Evolutionary conservation across 768 basidiomycete species (phyloP).

Genomic region (Leccinum uliginosum): DNA sequence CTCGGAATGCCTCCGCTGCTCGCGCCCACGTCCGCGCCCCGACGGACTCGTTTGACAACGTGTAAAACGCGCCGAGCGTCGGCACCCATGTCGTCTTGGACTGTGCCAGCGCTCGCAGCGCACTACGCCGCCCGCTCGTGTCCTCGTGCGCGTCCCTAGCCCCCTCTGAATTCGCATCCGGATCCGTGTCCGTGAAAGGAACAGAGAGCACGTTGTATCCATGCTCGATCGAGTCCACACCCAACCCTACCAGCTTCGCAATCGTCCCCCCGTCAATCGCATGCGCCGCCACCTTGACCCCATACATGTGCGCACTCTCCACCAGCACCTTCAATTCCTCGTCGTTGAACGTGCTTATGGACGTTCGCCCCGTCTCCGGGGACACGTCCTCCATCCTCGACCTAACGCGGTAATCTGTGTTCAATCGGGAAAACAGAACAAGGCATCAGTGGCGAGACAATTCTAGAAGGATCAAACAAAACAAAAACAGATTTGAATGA

Average conservation of each 20-base stretch:
- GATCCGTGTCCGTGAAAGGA: background rate
- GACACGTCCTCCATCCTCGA: conserved; percentile 43
- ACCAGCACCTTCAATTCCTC: conserved; percentile 48
- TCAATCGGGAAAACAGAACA: background rate
- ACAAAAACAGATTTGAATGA: background rate
- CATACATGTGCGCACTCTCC: conserved; percentile 45
- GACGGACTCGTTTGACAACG: conserved; percentile 17
- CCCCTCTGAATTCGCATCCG: background rate
- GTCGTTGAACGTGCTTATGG: conserved; percentile 41
- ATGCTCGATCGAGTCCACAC: conserved; percentile 57
- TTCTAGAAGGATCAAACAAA: background rate
- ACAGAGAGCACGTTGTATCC: conserved; percentile 30
- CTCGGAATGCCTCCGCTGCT: conserved; percentile 38
- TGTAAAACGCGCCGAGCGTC: conserved; percentile 51
- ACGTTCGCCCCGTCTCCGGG: conserved; percentile 26
- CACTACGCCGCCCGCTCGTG: conserved; percentile 1
- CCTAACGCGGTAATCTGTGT: conserved; percentile 50
- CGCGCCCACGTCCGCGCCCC: conserved; percentile 34
- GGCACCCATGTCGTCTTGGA: conserved; percentile 49
- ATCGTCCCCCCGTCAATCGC: conserved; percentile 35
- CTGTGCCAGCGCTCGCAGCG: conserved; percentile 20
- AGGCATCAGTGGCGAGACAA: background rate
- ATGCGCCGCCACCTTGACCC: conserved; percentile 59
- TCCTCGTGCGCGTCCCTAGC: background rate
- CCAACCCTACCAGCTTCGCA: conserved; percentile 24